phyloP scores from a whole-genome alignment of 2,329 filamentous ascomycete species.

The Aspergillus proliferans region DNA sequence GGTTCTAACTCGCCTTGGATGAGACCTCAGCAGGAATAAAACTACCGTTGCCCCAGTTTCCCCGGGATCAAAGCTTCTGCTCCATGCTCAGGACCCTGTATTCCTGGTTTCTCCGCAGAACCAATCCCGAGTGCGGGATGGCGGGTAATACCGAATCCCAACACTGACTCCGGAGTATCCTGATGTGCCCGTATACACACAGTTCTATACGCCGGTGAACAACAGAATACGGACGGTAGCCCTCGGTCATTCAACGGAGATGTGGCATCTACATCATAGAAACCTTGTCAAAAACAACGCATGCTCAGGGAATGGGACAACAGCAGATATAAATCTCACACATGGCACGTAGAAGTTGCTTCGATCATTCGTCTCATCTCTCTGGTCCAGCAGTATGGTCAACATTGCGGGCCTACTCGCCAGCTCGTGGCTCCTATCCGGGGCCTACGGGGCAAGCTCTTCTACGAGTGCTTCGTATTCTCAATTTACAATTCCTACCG shows the following conservation, averaged over 20 bases:
- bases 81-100: too few species aligned
- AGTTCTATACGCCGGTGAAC: too few species aligned
- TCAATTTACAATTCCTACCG: conserved; percentile 45
- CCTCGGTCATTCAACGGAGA: conserved; percentile 19
- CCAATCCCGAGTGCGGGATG: too few species aligned
- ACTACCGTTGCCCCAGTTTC: too few species aligned
- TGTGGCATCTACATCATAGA: not conserved
- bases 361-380: not conserved
- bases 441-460: conserved; percentile 17
- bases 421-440: conserved; percentile 19
- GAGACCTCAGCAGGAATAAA: too few species aligned
- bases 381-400: conserved; percentile 15
- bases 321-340: not conserved
- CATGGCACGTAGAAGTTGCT: not conserved
- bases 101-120: too few species aligned
- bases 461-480: conserved; percentile 14
- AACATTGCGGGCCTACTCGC: conserved; percentile 15
- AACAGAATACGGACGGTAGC: too few species aligned
- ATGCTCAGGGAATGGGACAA: not conserved
- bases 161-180: too few species aligned
- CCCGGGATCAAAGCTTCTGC: too few species aligned
- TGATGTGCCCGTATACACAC: not conserved
- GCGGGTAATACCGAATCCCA: too few species aligned
- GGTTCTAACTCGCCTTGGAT: too few species aligned
- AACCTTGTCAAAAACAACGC: not conserved